Evolutionary conservation across 1,284 basidiomycete genomes (phyloP).

Genomic region (Exobasidium rhododendri): DNA sequence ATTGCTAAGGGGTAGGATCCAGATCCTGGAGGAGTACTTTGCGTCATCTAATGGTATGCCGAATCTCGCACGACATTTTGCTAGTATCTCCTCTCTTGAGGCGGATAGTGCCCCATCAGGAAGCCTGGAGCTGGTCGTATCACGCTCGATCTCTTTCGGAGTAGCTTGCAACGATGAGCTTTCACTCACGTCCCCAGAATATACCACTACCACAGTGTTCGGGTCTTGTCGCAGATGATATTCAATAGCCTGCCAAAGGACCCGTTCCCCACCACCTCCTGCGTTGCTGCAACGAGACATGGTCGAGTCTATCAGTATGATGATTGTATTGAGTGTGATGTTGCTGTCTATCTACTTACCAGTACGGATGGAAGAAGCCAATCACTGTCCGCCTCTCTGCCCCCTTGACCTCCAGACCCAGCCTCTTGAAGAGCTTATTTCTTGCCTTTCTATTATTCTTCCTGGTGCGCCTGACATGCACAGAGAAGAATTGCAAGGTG

Average conservation of each 20-base stretch:
- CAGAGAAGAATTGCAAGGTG: constrained; percentile 10
- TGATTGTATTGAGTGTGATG: background rate
- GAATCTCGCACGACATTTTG: constrained; percentile 63
- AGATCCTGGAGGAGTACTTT: constrained; percentile 58
- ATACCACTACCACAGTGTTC: constrained; percentile 74
- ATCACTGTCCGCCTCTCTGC: constrained; percentile 25
- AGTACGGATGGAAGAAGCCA: constrained; percentile 94
- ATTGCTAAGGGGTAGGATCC: constrained; percentile 73
- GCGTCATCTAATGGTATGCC: constrained; percentile 67
- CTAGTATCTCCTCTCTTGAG: constrained; percentile 76
- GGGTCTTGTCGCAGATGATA: constrained; percentile 72
- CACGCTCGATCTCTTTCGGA: constrained; percentile 1
- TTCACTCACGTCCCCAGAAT: constrained; percentile 65
- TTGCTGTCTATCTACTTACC: too few relatives aligned
- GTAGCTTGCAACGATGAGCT: background rate
- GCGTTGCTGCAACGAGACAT: constrained; percentile 75
- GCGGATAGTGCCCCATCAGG: constrained; percentile 10
- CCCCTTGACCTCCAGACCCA: background rate
- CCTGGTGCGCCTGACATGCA: constrained; percentile 5
- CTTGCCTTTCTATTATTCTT: constrained; percentile 12
- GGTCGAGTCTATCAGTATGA: background rate
- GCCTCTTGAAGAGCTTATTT: constrained; percentile 7
- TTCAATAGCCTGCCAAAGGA: constrained; percentile 86
- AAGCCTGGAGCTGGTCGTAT: background rate
- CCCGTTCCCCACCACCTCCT: constrained; percentile 92